Evolutionary conservation across 2,329 filamentous ascomycete genomes (phyloP).

Genomic region (Alternaria brassicae): DNA sequence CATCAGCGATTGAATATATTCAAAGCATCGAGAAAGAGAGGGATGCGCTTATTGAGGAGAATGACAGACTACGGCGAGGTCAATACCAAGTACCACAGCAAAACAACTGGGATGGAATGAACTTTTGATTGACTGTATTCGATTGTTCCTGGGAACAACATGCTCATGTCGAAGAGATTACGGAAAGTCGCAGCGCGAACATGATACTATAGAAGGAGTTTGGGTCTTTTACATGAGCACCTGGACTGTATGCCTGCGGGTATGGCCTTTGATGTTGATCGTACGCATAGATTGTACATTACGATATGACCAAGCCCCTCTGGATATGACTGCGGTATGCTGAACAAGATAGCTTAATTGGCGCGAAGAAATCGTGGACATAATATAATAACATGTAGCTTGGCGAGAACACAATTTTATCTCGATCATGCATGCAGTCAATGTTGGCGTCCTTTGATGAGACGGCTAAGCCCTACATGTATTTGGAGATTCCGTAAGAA

Average conservation of each 20-base stretch:
- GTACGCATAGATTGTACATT: background rate
- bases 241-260: background rate
- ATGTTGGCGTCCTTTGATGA: background rate
- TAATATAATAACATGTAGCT: background rate
- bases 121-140: background rate
- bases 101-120: slow-evolving; percentile 1
- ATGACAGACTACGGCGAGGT: slow-evolving; percentile 30
- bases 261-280: background rate
- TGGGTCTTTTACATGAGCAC: background rate
- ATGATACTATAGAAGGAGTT: background rate
- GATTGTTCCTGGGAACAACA: background rate
- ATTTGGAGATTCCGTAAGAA: background rate
- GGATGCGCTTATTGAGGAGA: slow-evolving; percentile 35
- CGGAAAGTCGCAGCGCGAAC: background rate
- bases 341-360: background rate
- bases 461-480: background rate
- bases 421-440: background rate
- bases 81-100: background rate
- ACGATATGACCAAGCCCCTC: background rate
- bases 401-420: background rate
- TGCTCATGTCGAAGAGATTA: background rate
- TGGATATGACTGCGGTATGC: background rate
- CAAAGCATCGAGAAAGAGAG: slow-evolving; percentile 39
- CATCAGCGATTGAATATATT: slow-evolving; percentile 46
- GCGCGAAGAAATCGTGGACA: background rate